Evolutionary conservation across 352 stramenopile species (phyloP).

Genomic region (Lagenidium giganteum): DNA sequence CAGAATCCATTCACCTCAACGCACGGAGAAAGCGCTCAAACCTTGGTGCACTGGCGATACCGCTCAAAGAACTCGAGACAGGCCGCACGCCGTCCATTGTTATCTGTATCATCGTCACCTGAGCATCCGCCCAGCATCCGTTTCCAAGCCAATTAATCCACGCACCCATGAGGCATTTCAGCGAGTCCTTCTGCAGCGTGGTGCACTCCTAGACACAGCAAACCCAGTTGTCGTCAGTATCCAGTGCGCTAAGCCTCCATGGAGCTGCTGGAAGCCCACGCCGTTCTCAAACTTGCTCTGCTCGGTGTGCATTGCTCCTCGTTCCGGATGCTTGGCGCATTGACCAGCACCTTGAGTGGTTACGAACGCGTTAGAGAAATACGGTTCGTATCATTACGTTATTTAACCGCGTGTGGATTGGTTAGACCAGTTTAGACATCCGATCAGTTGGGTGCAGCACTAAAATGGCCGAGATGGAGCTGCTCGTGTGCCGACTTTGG

Average conservation of each 20-base stretch:
- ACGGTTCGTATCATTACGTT: no score
- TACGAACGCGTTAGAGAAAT: no score
- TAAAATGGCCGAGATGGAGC: no score
- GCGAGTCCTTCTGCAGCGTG: constrained; percentile 61
- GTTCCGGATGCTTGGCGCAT: no score
- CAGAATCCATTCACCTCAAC: not conserved
- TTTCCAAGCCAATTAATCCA: not conserved
- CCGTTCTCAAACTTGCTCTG: constrained; percentile 18
- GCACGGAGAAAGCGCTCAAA: constrained; percentile 1
- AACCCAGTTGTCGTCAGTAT: no score
- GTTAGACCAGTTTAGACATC: no score
- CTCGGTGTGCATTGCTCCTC: no score
- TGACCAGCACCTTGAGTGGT: no score
- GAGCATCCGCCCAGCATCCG: not conserved
- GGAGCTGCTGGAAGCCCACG: constrained; percentile 2
- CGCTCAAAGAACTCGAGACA: constrained; percentile 59
- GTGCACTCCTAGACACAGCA: constrained; percentile 40
- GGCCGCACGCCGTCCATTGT: constrained; percentile 36
- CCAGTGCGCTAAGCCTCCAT: no score
- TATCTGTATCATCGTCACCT: constrained; percentile 22
- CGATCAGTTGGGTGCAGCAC: no score
- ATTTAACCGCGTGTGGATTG: no score
- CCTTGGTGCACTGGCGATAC: constrained; percentile 64
- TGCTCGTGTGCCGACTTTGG: no score
- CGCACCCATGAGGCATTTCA: constrained; percentile 58